phyloP scores from a whole-genome alignment of 2,329 filamentous ascomycete species.

The Aspergillus tanneri region DNA sequence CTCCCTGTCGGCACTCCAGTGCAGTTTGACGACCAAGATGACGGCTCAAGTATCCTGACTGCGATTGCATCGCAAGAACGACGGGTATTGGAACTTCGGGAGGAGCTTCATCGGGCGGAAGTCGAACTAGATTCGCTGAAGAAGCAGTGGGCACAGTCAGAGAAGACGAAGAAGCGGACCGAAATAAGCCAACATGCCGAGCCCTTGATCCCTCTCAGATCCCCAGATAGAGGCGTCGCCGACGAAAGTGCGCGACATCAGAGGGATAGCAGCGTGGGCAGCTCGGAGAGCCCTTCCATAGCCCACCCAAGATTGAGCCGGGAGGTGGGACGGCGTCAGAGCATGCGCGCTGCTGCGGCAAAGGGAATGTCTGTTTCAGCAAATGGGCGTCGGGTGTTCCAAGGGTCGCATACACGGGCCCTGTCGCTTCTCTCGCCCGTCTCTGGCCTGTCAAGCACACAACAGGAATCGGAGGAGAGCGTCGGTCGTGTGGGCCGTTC shows the following conservation, averaged over 20 bases:
- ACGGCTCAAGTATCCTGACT: constrained; percentile 72
- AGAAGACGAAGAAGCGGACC: constrained; percentile 72
- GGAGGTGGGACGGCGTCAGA: constrained; percentile 73
- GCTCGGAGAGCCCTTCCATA: constrained; percentile 24
- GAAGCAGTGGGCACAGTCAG: constrained; percentile 75
- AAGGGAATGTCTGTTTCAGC: constrained; percentile 35
- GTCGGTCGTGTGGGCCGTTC: constrained; percentile 34
- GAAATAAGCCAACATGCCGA: constrained; percentile 62
- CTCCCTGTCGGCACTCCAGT: constrained; percentile 28
- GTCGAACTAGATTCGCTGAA: constrained; percentile 73
- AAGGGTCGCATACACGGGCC: constrained; percentile 62
- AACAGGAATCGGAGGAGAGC: constrained; percentile 17
- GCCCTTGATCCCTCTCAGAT: constrained; percentile 57
- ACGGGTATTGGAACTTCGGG: constrained; percentile 82
- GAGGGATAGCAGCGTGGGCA: constrained; percentile 30
- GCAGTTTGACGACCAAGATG: constrained; percentile 40
- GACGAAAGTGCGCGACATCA: constrained; percentile 21
- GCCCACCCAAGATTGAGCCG: constrained; percentile 41
- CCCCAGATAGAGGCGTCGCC: constrained; percentile 20
- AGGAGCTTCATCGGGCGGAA: constrained; percentile 85
- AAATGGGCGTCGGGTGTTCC: constrained; percentile 64
- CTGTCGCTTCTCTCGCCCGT: constrained; percentile 77
- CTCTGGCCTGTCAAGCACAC: constrained; percentile 19
- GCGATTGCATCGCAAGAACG: constrained; percentile 91
- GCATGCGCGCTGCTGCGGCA: constrained; percentile 55